Conservation (phyloP, 176 grass and related monocot genomes). For the Tillandsia fasciculata region DNA sequence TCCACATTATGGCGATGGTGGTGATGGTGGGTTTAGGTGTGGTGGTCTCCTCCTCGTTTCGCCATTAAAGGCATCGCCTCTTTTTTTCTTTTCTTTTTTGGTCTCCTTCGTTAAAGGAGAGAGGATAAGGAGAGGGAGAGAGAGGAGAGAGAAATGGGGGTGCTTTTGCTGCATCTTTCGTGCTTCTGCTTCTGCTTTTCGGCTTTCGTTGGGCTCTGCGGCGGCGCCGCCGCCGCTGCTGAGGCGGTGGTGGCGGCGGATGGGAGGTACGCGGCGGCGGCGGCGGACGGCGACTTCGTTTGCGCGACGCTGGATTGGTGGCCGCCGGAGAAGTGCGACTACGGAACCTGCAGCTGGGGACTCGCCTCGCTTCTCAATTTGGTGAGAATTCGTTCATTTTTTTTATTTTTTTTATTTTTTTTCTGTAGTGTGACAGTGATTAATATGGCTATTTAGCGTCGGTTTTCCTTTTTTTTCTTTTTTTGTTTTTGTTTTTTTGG, state of each 20-base stretch:
- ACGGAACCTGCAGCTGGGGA: conserved; percentile 90
- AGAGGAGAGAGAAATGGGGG: conserved; percentile 23
- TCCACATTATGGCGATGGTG: not conserved
- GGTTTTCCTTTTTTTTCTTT: not conserved
- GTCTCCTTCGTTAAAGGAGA: not conserved
- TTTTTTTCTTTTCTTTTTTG: not conserved
- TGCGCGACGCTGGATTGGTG: conserved; percentile 98
- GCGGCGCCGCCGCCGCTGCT: not conserved
- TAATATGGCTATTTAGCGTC: not conserved
- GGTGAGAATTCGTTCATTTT: conserved; percentile 20
- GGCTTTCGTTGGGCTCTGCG: conserved; percentile 29
- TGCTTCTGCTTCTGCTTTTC: conserved; percentile 23
- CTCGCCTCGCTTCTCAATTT: conserved; percentile 67
- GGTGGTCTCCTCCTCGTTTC: not conserved
- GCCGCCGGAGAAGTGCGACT: conserved; percentile 95
- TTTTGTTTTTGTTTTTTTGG: too few species aligned
- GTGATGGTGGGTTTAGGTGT: not conserved
- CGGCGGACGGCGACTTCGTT: conserved; percentile 65
- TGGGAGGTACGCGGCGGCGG: conserved; percentile 41
- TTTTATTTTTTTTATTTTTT: too few species aligned
- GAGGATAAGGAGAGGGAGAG: not conserved
- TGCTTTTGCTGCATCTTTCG: conserved; percentile 16
- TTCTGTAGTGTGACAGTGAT: too few species aligned
- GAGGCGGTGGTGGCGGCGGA: conserved; percentile 31
- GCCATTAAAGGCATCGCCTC: not conserved